These are phyloP conservation scores for Marchantia polymorpha DNA, from an alignment of 225 moss, liverwort and hornwort genomes.

Conservation along the genomic window DNA sequence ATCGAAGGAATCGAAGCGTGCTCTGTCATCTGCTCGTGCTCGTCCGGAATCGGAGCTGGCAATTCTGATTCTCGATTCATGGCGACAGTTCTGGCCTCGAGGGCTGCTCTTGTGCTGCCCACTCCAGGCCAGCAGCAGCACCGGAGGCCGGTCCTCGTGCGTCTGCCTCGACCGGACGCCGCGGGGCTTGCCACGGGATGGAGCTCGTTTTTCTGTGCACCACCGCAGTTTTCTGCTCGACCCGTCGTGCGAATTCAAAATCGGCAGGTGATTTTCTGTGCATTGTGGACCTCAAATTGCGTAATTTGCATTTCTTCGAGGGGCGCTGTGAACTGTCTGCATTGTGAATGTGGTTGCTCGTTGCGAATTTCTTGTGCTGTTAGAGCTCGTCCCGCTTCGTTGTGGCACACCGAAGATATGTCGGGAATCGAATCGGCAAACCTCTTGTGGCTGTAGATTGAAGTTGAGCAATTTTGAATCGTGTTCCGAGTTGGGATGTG, in stretches of 20 bases:
- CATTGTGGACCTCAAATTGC: not conserved
- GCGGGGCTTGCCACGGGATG: not conserved
- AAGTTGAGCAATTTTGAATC: not conserved
- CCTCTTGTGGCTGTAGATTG: not conserved
- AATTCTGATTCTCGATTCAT: not conserved
- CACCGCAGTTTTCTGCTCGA: not conserved
- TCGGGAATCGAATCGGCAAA: no score
- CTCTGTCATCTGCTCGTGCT: no score
- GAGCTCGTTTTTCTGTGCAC: slow-evolving; percentile 6
- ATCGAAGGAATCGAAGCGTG: no score
- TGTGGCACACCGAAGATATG: no score
- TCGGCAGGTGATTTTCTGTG: not conserved
- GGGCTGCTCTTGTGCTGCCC: not conserved
- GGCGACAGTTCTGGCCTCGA: slow-evolving; percentile 5
- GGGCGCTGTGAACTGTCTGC: not conserved
- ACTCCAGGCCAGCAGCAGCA: not conserved
- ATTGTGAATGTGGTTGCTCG: not conserved
- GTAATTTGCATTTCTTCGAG: no score
- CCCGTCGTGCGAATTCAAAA: not conserved
- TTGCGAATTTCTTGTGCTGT: not conserved
- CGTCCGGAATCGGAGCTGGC: no score
- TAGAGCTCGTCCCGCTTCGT: not conserved
- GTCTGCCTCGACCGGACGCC: not conserved
- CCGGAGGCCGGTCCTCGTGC: not conserved
- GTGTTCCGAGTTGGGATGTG: not conserved